These are phyloP conservation scores for Trichoderma orchidacearum DNA, from an alignment of 495 filamentous ascomycete genomes.

Conservation along the genomic window DNA sequence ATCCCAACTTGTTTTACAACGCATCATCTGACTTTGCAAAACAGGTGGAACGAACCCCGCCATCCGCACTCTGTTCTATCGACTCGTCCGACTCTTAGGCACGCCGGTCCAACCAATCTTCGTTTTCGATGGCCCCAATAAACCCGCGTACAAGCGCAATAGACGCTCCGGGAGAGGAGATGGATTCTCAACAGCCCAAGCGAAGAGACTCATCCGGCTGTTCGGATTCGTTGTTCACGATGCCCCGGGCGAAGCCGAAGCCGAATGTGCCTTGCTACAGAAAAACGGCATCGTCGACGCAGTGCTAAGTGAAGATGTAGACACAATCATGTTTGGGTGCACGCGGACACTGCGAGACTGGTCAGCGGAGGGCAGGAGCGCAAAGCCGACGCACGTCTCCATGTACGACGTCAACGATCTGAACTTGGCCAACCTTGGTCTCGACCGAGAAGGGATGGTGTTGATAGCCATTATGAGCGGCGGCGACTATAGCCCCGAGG, in stretches of 20 bases:
- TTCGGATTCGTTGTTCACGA: constrained; percentile 79
- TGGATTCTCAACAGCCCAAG: constrained; percentile 41
- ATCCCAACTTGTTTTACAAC: not conserved
- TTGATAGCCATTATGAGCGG: constrained; percentile 91
- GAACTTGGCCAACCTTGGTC: constrained; percentile 36
- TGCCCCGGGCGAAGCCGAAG: constrained; percentile 92
- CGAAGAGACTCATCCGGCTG: constrained; percentile 65
- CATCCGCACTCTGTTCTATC: constrained; percentile 83
- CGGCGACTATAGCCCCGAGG: constrained; percentile 86
- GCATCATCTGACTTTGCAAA: not conserved
- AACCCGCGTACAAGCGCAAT: constrained; percentile 83
- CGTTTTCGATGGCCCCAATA: constrained; percentile 86
- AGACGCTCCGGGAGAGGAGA: constrained; percentile 40
- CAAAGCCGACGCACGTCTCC: constrained; percentile 74
- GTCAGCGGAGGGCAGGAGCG: constrained; percentile 53
- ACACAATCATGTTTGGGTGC: constrained; percentile 96
- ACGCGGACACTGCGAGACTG: constrained; percentile 67
- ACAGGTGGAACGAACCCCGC: constrained; percentile 79
- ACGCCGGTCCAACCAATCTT: constrained; percentile 80
- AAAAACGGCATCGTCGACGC: constrained; percentile 78
- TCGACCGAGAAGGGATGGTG: constrained; percentile 84
- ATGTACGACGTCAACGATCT: constrained; percentile 48
- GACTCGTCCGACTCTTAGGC: constrained; percentile 69
- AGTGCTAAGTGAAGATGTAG: constrained; percentile 93
- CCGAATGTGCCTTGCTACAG: constrained; percentile 86